phyloP scores from a whole-genome alignment of 2,329 filamentous ascomycete species.

The Aspergillus fischeri region DNA sequence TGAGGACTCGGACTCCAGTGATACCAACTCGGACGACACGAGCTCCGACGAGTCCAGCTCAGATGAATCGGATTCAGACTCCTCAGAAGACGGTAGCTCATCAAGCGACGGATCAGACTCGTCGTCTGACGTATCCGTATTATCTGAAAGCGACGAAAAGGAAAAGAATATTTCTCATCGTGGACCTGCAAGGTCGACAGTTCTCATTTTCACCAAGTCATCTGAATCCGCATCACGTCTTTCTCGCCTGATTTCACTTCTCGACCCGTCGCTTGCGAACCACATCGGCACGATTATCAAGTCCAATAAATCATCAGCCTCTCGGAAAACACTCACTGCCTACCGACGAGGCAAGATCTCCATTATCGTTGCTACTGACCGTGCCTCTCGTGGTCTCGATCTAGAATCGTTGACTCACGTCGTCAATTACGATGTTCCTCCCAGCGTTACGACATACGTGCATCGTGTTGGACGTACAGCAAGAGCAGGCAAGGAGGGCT shows the following conservation, averaged over 20 bases:
- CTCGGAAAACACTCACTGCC: constrained; percentile 63
- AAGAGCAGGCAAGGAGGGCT: constrained; percentile 68
- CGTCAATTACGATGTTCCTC: constrained; percentile 88
- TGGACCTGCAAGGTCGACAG: constrained; percentile 37
- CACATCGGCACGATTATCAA: constrained; percentile 70
- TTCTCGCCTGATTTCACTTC: constrained; percentile 68
- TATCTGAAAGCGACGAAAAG: constrained; percentile 12
- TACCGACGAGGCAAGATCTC: constrained; percentile 62
- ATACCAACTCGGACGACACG: constrained; percentile 21
- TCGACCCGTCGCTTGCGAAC: constrained; percentile 56
- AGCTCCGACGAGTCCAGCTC: constrained; percentile 15
- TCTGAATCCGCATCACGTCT: constrained; percentile 85
- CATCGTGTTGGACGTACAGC: constrained; percentile 91
- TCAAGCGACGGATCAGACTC: constrained; percentile 10
- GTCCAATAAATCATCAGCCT: constrained; percentile 67
- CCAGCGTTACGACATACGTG: constrained; percentile 76
- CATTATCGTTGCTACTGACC: constrained; percentile 84
- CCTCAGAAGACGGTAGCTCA: constrained; percentile 11
- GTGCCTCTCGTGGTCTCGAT: constrained; percentile 88
- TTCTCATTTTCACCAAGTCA: constrained; percentile 84
- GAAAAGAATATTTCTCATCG: constrained; percentile 19
- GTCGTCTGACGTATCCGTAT: constrained; percentile 19
- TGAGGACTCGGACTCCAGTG: constrained; percentile 33
- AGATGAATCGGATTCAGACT: constrained; percentile 30
- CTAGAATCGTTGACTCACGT: constrained; percentile 75